These are phyloP conservation scores for Komagataella ulmi DNA, from an alignment of 805 yeast genomes.

Conservation along the genomic window DNA sequence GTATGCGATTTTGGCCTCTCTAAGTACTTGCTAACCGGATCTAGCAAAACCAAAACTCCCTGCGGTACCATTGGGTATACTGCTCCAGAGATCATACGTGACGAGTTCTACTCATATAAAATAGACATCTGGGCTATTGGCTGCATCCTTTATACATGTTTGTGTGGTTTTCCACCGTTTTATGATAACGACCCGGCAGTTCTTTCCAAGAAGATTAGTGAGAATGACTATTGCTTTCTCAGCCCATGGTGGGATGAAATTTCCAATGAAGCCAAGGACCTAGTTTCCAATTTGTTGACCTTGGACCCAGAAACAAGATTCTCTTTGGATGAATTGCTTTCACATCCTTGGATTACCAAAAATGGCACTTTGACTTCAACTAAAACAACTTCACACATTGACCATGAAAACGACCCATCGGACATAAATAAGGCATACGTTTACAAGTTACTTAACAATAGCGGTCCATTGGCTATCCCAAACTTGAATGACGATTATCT, in stretches of 20 bases:
- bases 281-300: slow-evolving; percentile 52
- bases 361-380: slow-evolving; percentile 2
- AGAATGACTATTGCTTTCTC: slow-evolving; percentile 62
- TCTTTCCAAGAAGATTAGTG: slow-evolving; percentile 53
- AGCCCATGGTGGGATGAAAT: slow-evolving; percentile 89
- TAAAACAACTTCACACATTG: neutral
- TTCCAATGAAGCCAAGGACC: slow-evolving; percentile 51
- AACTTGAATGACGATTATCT: neutral
- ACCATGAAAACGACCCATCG: neutral
- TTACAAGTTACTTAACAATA: neutral
- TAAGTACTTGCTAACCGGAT: slow-evolving; percentile 29
- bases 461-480: neutral
- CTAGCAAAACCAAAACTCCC: slow-evolving; percentile 47
- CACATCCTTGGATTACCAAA: slow-evolving; percentile 54
- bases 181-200: slow-evolving; percentile 55
- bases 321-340: slow-evolving; percentile 50
- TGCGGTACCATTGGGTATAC: slow-evolving; percentile 72
- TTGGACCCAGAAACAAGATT: slow-evolving; percentile 60
- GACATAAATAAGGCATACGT: neutral
- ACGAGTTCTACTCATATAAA: slow-evolving; percentile 46
- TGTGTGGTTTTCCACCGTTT: slow-evolving; percentile 68
- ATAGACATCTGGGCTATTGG: slow-evolving; percentile 71
- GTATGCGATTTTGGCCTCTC: slow-evolving; percentile 64
- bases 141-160: slow-evolving; percentile 52
- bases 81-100: slow-evolving; percentile 56